Evolutionary conservation across 2,329 filamentous ascomycete species (phyloP).

Genomic region (Parafenestella ontariensis): DNA sequence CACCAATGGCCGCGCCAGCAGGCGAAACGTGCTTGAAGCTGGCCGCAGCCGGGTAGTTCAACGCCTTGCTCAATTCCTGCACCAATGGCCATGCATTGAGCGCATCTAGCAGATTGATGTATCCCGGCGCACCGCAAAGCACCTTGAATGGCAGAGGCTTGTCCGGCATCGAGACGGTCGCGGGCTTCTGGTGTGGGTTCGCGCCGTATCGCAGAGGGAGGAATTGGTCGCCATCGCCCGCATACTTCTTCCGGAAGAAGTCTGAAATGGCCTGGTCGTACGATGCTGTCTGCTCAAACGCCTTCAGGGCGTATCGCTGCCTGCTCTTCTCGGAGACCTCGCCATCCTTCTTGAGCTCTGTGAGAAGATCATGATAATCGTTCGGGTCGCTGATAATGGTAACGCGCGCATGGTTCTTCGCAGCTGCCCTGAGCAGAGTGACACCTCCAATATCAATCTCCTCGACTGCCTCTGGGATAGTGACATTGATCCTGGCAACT

Average conservation of each 20-base stretch:
- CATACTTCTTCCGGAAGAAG: slow-evolving; percentile 98
- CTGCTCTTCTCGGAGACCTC: slow-evolving; percentile 86
- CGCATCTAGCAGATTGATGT: slow-evolving; percentile 96
- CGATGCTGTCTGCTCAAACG: slow-evolving; percentile 96
- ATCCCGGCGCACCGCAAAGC: slow-evolving; percentile 86
- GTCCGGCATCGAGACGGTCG: slow-evolving; percentile 78
- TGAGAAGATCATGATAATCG: slow-evolving; percentile 93
- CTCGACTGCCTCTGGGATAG: slow-evolving; percentile 94
- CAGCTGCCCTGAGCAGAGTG: slow-evolving; percentile 92
- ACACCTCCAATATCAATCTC: slow-evolving; percentile 98
- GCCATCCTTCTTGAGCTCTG: slow-evolving; percentile 84
- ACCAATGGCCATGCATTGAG: slow-evolving; percentile 97
- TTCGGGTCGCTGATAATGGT: slow-evolving; percentile 93
- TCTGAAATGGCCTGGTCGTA: slow-evolving; percentile 94
- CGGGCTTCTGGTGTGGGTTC: slow-evolving; percentile 98
- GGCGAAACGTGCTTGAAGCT: slow-evolving; percentile 99
- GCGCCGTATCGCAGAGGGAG: slow-evolving; percentile 89
- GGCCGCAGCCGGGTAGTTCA: slow-evolving; percentile 87
- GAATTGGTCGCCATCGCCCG: slow-evolving; percentile 82
- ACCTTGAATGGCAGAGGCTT: slow-evolving; percentile 92
- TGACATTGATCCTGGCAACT: slow-evolving; percentile 95
- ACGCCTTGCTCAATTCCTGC: slow-evolving; percentile 90
- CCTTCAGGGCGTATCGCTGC: slow-evolving; percentile 92
- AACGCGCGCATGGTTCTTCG: slow-evolving; percentile 96
- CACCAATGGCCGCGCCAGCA: slow-evolving; percentile 91